phyloP scores from a whole-genome alignment of 495 filamentous ascomycete species.

The Talaromyces thailandensis region DNA sequence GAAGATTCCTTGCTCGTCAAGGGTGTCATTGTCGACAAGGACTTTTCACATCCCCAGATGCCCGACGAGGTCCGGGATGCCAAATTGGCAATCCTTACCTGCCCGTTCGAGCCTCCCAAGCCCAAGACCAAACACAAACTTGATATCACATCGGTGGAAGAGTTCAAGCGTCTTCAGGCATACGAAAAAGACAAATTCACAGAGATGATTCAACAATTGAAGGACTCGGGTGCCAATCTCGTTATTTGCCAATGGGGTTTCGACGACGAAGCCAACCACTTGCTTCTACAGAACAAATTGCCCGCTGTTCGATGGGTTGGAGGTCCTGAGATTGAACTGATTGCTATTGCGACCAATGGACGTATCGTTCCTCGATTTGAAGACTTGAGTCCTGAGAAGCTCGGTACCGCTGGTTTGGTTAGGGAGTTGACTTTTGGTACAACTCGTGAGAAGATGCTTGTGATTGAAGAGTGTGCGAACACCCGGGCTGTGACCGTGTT shows the following conservation, averaged over 20 bases:
- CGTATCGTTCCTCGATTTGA: conserved; percentile 96
- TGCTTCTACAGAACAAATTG: conserved; percentile 90
- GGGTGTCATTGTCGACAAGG: conserved; percentile 98
- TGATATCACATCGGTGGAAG: conserved; percentile 93
- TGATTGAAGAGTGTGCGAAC: conserved; percentile 99
- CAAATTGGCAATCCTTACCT: conserved; percentile 95
- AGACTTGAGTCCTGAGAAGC: conserved; percentile 81
- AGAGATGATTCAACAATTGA: conserved; percentile 98
- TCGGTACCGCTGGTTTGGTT: conserved; percentile 83
- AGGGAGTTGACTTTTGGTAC: conserved; percentile 95
- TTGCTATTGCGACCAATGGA: conserved; percentile 97
- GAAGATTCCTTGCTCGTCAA: conserved; percentile 92
- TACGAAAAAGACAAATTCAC: conserved; percentile 95
- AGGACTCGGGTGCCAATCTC: conserved; percentile 93
- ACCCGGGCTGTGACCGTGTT: conserved; percentile 94
- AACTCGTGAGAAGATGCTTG: conserved; percentile 97
- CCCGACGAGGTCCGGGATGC: conserved; percentile 86
- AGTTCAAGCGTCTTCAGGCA: conserved; percentile 91
- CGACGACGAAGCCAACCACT: conserved; percentile 97
- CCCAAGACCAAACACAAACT: conserved; percentile 99
- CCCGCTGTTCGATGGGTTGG: conserved; percentile 97
- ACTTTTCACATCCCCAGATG: conserved; percentile 99
- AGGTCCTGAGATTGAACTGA: conserved; percentile 95
- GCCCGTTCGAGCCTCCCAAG: conserved; percentile 98
- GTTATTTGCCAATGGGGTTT: conserved; percentile 99